Evolutionary conservation across 2,329 filamentous ascomycete species (phyloP).

Genomic region (Pseudogymnoascus sp.): DNA sequence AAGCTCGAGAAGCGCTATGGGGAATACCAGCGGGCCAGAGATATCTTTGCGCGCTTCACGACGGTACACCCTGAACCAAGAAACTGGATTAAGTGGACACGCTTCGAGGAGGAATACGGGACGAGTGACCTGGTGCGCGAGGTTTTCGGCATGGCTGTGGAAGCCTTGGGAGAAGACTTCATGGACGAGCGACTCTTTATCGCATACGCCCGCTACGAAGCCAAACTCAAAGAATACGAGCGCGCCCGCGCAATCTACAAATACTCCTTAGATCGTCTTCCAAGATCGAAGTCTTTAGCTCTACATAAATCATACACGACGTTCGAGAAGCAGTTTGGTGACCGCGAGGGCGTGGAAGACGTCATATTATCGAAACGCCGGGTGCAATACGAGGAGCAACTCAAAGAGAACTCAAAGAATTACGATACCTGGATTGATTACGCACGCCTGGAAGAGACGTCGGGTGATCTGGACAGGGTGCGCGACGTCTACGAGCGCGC

Average conservation of each 20-base stretch:
- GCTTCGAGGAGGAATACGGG: constrained; percentile 92
- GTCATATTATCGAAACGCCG: constrained; percentile 91
- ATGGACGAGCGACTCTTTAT: constrained; percentile 96
- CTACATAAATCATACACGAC: constrained; percentile 93
- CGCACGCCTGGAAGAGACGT: constrained; percentile 78
- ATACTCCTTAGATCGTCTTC: constrained; percentile 85
- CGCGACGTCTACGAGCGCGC: constrained; percentile 92
- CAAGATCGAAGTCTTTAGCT: constrained; percentile 73
- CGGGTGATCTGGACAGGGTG: constrained; percentile 73
- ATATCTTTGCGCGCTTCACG: constrained; percentile 85
- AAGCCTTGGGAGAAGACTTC: constrained; percentile 86
- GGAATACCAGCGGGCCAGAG: constrained; percentile 82
- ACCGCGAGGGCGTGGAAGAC: constrained; percentile 87
- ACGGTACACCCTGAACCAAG: constrained; percentile 87
- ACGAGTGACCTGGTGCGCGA: constrained; percentile 87
- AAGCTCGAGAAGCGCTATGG: constrained; percentile 93
- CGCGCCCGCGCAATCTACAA: constrained; percentile 93
- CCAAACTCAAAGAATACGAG: constrained; percentile 91
- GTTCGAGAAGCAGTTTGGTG: constrained; percentile 97
- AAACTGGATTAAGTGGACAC: constrained; percentile 99
- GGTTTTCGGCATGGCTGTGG: constrained; percentile 81
- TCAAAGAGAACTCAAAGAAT: constrained; percentile 90
- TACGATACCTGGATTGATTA: constrained; percentile 98
- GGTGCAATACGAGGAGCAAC: constrained; percentile 87
- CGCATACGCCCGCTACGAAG: constrained; percentile 89